phyloP scores from a whole-genome alignment of 306 rosid genomes.

The Malus sieversii region DNA sequence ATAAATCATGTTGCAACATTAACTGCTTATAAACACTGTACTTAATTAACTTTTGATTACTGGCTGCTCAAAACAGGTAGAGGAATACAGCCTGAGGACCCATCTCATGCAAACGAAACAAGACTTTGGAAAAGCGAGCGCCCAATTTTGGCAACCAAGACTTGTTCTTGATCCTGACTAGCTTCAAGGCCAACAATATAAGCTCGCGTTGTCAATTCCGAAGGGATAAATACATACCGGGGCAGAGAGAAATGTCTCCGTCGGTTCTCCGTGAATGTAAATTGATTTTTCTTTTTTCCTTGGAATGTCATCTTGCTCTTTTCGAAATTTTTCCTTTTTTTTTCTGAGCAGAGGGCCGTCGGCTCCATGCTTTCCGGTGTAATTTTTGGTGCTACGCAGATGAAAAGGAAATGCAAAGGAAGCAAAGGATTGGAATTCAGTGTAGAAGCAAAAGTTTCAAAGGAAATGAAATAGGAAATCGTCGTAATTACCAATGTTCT shows the following conservation, averaged over 20 bases:
- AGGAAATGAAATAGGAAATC: conserved; percentile 17
- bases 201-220: conserved; percentile 22
- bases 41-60: conserved; percentile 8
- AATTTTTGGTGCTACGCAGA: conserved; percentile 38
- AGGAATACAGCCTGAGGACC: conserved; percentile 79
- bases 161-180: conserved; percentile 30
- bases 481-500: background rate
- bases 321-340: conserved; percentile 9
- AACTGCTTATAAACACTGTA: background rate
- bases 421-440: conserved; percentile 21
- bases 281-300: conserved; percentile 1
- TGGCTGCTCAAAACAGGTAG: conserved; percentile 48
- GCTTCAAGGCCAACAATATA: conserved; percentile 32
- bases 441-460: conserved; percentile 25
- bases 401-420: conserved; percentile 41
- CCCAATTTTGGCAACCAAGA: conserved; percentile 34
- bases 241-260: conserved; percentile 24
- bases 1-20: background rate
- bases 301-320: conserved; percentile 21
- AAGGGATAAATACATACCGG: background rate
- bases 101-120: conserved; percentile 69
- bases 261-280: conserved; percentile 19
- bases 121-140: conserved; percentile 35
- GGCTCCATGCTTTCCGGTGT: conserved; percentile 43
- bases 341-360: conserved; percentile 23